A percentile compares a stretch with the other conserved stretches of the same genome.
Conservation (phyloP, 768 basidiomycete species). For the Lactifluus hygrophoroides region DNA sequence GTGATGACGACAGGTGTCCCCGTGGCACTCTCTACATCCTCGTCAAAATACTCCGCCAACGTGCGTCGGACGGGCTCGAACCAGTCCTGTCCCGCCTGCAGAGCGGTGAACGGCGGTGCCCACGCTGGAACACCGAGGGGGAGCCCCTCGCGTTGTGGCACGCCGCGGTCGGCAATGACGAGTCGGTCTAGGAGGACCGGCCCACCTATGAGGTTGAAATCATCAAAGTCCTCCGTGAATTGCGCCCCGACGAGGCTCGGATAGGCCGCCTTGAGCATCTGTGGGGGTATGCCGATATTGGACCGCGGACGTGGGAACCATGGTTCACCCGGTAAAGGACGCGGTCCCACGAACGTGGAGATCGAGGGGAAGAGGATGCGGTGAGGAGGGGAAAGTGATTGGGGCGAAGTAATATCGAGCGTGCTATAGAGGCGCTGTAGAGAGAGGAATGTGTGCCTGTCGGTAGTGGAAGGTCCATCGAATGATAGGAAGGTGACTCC, state of each 20-base stretch:
- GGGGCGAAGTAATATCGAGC: conserved; percentile 33
- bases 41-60: conserved; percentile 37
- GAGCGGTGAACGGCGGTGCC: conserved; percentile 31
- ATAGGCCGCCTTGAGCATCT: conserved; percentile 55
- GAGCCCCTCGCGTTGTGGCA: conserved; percentile 33
- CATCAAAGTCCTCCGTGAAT: conserved; percentile 70
- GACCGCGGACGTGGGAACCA: conserved; percentile 28
- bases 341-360: conserved; percentile 45
- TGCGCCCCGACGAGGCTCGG: conserved; percentile 52
- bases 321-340: conserved; percentile 25
- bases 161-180: conserved; percentile 69
- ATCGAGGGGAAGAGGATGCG: conserved; percentile 68
- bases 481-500: conserved; percentile 51
- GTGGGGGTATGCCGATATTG: conserved; percentile 25
- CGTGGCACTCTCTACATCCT: conserved; percentile 10
- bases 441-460: conserved; percentile 65
- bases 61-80: conserved; percentile 36
- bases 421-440: conserved; percentile 71
- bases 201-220: conserved; percentile 55
- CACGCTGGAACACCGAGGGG: conserved; percentile 23
- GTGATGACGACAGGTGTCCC: conserved; percentile 46
- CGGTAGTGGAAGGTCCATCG: conserved; percentile 27
- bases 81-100: conserved; percentile 31
- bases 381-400: conserved; percentile 22
- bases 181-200: conserved; percentile 72